Conservation (phyloP, 371 early-diverging fungal species). For the Zychaea mexicana region DNA sequence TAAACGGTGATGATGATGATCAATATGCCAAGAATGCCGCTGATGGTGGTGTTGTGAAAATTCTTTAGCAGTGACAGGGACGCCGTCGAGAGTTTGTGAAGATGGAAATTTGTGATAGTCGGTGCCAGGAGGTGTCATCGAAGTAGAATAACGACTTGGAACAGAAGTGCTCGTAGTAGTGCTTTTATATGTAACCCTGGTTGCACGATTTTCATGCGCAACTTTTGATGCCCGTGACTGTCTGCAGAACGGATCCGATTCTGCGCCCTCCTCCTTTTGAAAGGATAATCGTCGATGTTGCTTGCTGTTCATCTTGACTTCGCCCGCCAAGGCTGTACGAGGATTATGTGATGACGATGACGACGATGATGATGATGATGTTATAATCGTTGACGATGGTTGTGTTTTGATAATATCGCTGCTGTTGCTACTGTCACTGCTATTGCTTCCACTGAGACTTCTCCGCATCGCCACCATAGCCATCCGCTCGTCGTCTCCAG, state of each 20-base stretch:
- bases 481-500: not conserved
- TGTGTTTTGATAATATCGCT: not conserved
- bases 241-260: not conserved
- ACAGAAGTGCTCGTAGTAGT: not conserved
- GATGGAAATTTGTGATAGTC: not conserved
- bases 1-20: slow-evolving; percentile 9
- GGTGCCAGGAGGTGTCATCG: not conserved
- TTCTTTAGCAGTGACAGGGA: slow-evolving; percentile 1
- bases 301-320: not conserved
- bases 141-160: not conserved
- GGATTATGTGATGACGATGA: not conserved
- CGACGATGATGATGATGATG: slow-evolving; percentile 1
- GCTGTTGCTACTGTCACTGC: not conserved
- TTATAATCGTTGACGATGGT: not conserved
- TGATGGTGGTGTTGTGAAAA: not conserved
- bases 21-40: slow-evolving; percentile 9
- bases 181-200: slow-evolving; percentile 6
- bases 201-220: not conserved
- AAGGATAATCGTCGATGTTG: slow-evolving; percentile 1
- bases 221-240: not conserved
- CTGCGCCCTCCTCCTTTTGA: not conserved
- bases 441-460: not conserved
- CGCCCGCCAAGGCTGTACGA: not conserved
- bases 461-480: not conserved
- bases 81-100: slow-evolving; percentile 6